Conservation (phyloP, 768 basidiomycete species). For the Hypsizygus marmoreus region DNA sequence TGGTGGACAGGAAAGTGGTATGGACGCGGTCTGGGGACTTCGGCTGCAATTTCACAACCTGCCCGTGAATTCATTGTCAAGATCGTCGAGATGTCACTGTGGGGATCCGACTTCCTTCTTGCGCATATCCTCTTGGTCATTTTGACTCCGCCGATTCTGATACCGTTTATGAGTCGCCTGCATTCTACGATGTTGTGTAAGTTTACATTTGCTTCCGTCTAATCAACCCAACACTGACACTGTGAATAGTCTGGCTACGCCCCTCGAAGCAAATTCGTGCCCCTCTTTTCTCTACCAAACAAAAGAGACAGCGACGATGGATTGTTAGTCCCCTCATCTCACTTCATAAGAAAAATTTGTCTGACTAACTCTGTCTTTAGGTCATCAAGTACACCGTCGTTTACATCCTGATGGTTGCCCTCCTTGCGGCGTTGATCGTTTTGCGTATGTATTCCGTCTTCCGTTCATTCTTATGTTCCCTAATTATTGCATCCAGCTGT, state of each 20-base stretch:
- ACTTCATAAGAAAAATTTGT: neutral
- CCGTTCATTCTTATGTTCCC: constrained; percentile 8
- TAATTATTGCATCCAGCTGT: constrained; percentile 50
- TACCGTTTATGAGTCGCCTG: constrained; percentile 85
- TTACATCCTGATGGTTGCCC: constrained; percentile 74
- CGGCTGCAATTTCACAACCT: constrained; percentile 86
- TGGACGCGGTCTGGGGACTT: constrained; percentile 87
- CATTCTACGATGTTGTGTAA: constrained; percentile 93
- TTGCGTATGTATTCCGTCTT: constrained; percentile 60
- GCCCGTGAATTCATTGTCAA: constrained; percentile 98
- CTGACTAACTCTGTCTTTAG: constrained; percentile 32
- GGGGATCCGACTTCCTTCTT: constrained; percentile 93
- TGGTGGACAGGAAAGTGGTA: constrained; percentile 99
- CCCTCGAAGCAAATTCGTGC: constrained; percentile 93
- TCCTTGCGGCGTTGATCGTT: constrained; percentile 80
- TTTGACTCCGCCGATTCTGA: constrained; percentile 78
- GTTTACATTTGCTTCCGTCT: constrained; percentile 27
- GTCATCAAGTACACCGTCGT: constrained; percentile 85
- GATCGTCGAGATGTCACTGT: constrained; percentile 96
- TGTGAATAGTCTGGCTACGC: constrained; percentile 83
- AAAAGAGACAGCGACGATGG: constrained; percentile 89
- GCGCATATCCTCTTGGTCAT: constrained; percentile 85
- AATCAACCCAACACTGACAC: constrained; percentile 5
- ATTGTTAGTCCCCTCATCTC: constrained; percentile 54
- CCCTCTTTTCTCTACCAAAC: constrained; percentile 92